Evolutionary conservation across 495 filamentous ascomycete genomes (phyloP).

Genomic region (Friedmanniomyces simplex): DNA sequence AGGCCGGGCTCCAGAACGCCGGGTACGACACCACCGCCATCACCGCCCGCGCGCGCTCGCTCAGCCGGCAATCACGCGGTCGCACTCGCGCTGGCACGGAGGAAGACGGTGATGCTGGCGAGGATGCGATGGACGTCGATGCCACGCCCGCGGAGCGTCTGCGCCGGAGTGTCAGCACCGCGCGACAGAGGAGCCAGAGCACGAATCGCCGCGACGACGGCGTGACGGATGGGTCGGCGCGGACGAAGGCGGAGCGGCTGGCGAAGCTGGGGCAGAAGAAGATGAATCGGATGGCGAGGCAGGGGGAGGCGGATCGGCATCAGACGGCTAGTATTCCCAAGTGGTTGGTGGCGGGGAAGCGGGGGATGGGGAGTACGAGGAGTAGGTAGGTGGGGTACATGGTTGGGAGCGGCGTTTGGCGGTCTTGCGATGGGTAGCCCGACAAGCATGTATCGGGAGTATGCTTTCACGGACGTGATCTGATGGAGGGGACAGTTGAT

Average conservation of each 20-base stretch:
- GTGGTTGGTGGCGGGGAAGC: constrained; percentile 70
- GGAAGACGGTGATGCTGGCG: constrained; percentile 33
- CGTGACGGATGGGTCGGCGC: constrained; percentile 46
- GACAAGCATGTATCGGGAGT: no score
- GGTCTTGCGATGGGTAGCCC: neutral
- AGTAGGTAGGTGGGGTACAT: constrained; percentile 24
- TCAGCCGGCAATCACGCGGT: constrained; percentile 43
- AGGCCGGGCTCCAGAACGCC: constrained; percentile 68
- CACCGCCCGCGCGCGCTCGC: constrained; percentile 52
- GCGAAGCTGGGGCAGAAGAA: constrained; percentile 87
- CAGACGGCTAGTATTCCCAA: constrained; percentile 70
- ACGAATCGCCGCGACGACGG: constrained; percentile 80
- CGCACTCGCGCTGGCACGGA: constrained; percentile 45
- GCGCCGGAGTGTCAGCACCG: constrained; percentile 31
- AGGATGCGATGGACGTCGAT: constrained; percentile 83
- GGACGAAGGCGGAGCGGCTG: constrained; percentile 72
- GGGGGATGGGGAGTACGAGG: constrained; percentile 48
- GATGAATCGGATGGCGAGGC: constrained; percentile 95
- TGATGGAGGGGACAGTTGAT: no score
- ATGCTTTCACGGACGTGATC: no score
- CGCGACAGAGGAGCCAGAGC: constrained; percentile 59
- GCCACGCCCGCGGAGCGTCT: constrained; percentile 23
- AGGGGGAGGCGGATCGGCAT: constrained; percentile 94
- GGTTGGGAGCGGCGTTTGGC: neutral
- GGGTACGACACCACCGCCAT: constrained; percentile 75